Conservation (phyloP, 2,329 filamentous ascomycete species). For the Fusarium metavorans region DNA sequence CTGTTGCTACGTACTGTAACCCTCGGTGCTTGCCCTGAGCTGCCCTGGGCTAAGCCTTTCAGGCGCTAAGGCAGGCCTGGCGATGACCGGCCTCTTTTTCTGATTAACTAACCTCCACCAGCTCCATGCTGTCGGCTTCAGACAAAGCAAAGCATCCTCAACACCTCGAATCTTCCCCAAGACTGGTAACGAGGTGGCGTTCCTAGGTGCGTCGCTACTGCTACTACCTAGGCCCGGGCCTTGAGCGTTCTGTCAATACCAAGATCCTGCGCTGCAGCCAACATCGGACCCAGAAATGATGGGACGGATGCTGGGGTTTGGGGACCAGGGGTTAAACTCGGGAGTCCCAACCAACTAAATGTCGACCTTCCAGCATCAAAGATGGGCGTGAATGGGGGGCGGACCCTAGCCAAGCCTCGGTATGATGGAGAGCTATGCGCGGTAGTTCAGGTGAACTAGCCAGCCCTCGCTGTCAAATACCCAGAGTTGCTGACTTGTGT, state of each 20-base stretch:
- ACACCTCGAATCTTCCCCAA: slow-evolving; percentile 1
- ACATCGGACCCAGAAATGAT: background rate
- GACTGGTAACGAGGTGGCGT: slow-evolving; percentile 3
- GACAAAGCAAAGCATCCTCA: slow-evolving; percentile 16
- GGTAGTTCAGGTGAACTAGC: slow-evolving; percentile 11
- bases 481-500: background rate
- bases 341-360: background rate
- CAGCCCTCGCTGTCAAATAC: background rate
- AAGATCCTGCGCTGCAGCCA: slow-evolving; percentile 10
- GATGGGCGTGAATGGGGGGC: background rate
- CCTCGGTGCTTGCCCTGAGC: slow-evolving; percentile 5
- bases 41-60: slow-evolving; percentile 4
- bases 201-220: slow-evolving; percentile 3
- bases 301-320: slow-evolving; percentile 3
- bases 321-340: background rate
- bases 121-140: slow-evolving; percentile 12
- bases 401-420: background rate
- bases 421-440: slow-evolving; percentile 1
- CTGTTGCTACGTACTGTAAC: background rate
- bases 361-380: background rate
- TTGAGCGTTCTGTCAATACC: background rate
- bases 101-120: background rate
- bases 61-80: slow-evolving; percentile 26
- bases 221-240: background rate
- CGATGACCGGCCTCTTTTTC: slow-evolving; percentile 7